phyloP scores from a whole-genome alignment of 495 filamentous ascomycete genomes.

The Schizothecium vesticola region DNA sequence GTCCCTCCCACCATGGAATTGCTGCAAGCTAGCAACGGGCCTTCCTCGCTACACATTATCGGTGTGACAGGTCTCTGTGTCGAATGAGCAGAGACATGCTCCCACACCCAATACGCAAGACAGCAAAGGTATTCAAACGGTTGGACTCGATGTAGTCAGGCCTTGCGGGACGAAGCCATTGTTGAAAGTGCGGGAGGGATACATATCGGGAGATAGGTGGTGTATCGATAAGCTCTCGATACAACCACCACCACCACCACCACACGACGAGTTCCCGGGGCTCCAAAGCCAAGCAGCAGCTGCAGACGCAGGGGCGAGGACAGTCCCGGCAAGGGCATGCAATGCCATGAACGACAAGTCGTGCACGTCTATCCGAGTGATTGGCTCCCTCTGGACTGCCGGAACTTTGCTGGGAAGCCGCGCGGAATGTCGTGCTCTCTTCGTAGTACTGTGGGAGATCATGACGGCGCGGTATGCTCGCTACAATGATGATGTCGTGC shows the following conservation, averaged over 20 bases:
- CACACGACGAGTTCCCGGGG: background rate
- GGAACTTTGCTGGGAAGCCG: slow-evolving; percentile 3
- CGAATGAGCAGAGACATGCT: background rate
- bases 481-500: background rate
- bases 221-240: slow-evolving; percentile 7
- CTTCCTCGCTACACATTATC: background rate
- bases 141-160: background rate
- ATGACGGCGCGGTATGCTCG: background rate
- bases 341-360: slow-evolving; percentile 5
- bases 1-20: background rate
- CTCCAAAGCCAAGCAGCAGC: background rate
- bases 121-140: background rate
- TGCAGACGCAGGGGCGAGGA: slow-evolving; percentile 1
- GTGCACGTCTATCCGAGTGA: slow-evolving; percentile 2
- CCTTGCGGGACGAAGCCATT: background rate
- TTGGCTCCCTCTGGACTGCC: slow-evolving; percentile 3
- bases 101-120: background rate
- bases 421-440: slow-evolving; percentile 4
- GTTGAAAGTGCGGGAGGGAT: background rate
- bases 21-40: background rate
- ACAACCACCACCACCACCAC: background rate
- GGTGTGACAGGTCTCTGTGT: background rate
- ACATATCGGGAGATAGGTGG: background rate
- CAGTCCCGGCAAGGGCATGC: background rate
- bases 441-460: background rate